Percentiles rank a stretch among this genome's conserved stretches.
phyloP scores from a whole-genome alignment of 1,284 basidiomycete genomes.

The Ganoderma lingzhi region DNA sequence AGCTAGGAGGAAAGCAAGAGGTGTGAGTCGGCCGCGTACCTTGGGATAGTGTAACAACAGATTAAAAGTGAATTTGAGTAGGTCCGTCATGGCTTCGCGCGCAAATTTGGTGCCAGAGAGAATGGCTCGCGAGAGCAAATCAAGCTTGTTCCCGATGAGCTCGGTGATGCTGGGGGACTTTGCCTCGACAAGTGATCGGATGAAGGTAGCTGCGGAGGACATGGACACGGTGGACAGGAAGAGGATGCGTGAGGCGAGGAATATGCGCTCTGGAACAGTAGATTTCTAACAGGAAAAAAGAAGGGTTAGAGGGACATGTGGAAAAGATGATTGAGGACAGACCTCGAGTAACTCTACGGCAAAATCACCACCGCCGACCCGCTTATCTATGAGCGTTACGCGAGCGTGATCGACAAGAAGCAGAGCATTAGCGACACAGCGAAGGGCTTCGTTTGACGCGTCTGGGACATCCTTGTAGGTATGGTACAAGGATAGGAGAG shows the following conservation, averaged over 20 bases:
- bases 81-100: conserved; percentile 76
- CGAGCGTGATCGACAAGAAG: conserved; percentile 73
- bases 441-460: conserved; percentile 72
- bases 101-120: conserved; percentile 60
- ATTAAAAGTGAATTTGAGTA: conserved; percentile 83
- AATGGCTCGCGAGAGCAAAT: conserved; percentile 55
- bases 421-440: conserved; percentile 80
- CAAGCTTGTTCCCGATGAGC: conserved; percentile 65
- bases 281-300: conserved; percentile 58
- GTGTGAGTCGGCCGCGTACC: conserved; percentile 40
- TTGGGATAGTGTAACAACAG: conserved; percentile 75
- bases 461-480: conserved; percentile 64
- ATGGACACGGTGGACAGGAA: conserved; percentile 73
- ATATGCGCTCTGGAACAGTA: conserved; percentile 66
- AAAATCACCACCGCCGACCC: conserved; percentile 67
- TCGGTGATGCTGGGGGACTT: conserved; percentile 66
- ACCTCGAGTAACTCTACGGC: conserved; percentile 71
- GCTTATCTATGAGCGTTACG: conserved; percentile 59
- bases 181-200: conserved; percentile 66
- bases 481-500: conserved; percentile 58
- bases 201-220: conserved; percentile 51
- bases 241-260: conserved; percentile 78
- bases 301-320: conserved; percentile 4
- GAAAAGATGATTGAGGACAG: conserved; percentile 31
- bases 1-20: conserved; percentile 25